Percentiles rank a stretch among this genome's conserved stretches.
Conservation (phyloP, 331 rosid species). For the Malus hybrid region DNA sequence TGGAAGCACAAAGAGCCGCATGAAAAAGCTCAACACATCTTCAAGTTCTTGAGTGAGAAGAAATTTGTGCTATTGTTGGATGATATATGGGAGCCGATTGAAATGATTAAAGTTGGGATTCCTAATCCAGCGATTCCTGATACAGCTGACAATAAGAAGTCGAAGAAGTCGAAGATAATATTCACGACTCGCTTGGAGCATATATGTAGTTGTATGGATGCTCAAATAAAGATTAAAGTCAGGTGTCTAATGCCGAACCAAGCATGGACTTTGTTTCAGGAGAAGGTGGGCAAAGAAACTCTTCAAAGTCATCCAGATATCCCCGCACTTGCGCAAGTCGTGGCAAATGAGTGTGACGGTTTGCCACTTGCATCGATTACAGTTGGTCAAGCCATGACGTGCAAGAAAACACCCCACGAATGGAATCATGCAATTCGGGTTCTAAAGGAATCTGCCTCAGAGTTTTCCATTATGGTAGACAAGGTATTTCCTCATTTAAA, state of each 20-base stretch:
- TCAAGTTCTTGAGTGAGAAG: background rate
- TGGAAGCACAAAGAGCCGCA: background rate
- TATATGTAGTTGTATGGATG: background rate
- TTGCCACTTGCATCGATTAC: constrained; percentile 14
- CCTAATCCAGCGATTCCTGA: background rate
- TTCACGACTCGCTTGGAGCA: constrained; percentile 9
- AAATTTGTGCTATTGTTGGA: constrained; percentile 16
- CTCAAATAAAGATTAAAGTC: background rate
- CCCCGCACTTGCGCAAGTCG: background rate
- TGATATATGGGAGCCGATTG: constrained; percentile 15
- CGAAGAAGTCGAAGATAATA: constrained; percentile 17
- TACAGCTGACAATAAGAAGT: background rate
- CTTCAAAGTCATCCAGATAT: background rate
- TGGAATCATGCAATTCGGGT: constrained; percentile 1
- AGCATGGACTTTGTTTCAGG: background rate
- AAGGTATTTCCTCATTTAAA: background rate
- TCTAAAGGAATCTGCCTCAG: background rate
- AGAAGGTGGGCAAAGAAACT: constrained; percentile 9
- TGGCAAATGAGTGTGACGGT: constrained; percentile 10
- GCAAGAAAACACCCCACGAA: background rate
- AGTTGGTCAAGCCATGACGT: constrained; percentile 5
- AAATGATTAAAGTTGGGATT: constrained; percentile 5
- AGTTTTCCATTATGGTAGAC: constrained; percentile 6
- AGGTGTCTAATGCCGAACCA: background rate
- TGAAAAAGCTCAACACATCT: background rate